phyloP scores from a whole-genome alignment of 495 filamentous ascomycete genomes.

The Talaromyces adpressus region DNA sequence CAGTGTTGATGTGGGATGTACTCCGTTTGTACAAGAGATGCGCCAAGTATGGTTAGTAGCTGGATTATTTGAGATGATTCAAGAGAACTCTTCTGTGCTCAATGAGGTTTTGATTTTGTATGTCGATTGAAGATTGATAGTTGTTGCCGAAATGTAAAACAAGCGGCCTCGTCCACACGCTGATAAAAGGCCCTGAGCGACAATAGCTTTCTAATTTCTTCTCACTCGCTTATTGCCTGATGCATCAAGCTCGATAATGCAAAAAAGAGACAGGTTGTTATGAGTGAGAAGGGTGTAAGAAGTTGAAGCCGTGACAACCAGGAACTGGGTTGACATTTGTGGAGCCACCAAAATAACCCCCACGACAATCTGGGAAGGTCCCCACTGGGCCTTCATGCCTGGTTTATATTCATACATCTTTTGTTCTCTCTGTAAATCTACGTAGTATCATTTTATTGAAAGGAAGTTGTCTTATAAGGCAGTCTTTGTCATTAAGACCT shows the following conservation, averaged over 20 bases:
- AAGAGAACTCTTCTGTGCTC: neutral
- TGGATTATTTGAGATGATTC: neutral
- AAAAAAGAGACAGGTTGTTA: neutral
- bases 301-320: neutral
- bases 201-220: neutral
- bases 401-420: too few species aligned
- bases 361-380: neutral
- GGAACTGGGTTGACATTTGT: neutral
- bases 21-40: neutral
- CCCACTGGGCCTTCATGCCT: neutral
- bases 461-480: neutral
- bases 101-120: neutral
- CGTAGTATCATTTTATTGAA: too few species aligned
- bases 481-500: neutral
- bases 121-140: neutral
- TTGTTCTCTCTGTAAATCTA: too few species aligned
- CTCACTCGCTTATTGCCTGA: neutral
- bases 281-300: neutral
- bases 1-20: neutral
- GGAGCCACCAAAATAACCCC: neutral
- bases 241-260: neutral
- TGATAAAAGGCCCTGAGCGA: too few species aligned
- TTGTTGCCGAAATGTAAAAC: neutral
- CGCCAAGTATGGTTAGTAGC: neutral
- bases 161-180: too few species aligned